A percentile compares a stretch with the other conserved stretches of the same genome.
phyloP scores from a whole-genome alignment of 352 stramenopile genomes.

The Thalassiosira mediterranea region DNA sequence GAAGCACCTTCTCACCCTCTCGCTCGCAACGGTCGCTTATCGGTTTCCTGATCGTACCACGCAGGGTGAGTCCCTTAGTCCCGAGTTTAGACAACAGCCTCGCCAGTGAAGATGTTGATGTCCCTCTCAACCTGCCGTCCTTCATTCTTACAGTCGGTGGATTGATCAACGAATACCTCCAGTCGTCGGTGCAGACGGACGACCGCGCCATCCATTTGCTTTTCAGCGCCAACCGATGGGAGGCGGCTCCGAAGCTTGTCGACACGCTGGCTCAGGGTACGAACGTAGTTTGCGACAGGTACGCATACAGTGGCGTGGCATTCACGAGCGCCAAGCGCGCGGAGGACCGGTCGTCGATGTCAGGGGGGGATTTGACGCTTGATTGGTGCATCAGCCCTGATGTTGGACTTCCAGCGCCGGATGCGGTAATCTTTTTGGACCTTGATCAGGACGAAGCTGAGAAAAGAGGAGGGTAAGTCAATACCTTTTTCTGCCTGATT shows the following conservation, averaged over 20 bases:
- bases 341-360: constrained; percentile 41
- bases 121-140: not conserved
- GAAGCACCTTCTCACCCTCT: constrained; percentile 56
- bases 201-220: constrained; percentile 98
- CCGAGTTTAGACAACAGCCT: not conserved
- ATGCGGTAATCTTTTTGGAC: constrained; percentile 97
- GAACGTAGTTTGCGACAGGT: constrained; percentile 96
- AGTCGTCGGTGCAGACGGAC: constrained; percentile 86
- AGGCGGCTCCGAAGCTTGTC: constrained; percentile 84
- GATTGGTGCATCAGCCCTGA: constrained; percentile 98
- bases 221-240: constrained; percentile 99
- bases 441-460: constrained; percentile 90
- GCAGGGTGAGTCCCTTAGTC: constrained; percentile 38
- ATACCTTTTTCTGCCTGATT: too few species aligned
- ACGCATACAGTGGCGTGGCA: constrained; percentile 96
- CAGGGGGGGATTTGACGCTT: constrained; percentile 85
- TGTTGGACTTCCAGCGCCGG: constrained; percentile 94
- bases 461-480: constrained; percentile 88
- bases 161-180: constrained; percentile 97
- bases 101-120: not conserved
- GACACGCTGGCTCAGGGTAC: constrained; percentile 82
- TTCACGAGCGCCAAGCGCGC: constrained; percentile 95
- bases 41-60: constrained; percentile 86
- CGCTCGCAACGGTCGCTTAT: constrained; percentile 65
- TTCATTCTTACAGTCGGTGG: constrained; percentile 89